Conservation (phyloP, 1,139 yeast species). For the Lodderomyces orthopsilosis region DNA sequence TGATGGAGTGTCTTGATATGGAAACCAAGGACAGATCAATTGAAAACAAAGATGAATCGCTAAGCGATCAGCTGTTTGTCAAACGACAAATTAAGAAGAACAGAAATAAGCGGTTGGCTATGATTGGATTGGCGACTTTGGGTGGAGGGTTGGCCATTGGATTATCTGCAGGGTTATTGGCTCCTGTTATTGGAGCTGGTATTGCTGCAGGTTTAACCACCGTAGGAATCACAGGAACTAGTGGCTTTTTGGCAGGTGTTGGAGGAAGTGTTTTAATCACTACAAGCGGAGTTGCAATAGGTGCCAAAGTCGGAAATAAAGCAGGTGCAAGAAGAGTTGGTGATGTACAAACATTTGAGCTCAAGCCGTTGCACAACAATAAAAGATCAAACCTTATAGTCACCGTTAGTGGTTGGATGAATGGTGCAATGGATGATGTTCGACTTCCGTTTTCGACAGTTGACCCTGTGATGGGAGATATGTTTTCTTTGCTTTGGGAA, state of each 20-base stretch:
- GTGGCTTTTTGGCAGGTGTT: constrained; percentile 90
- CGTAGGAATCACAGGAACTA: constrained; percentile 87
- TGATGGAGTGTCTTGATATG: constrained; percentile 85
- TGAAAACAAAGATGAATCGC: constrained; percentile 61
- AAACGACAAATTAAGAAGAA: constrained; percentile 67
- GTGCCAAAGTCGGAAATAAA: constrained; percentile 81
- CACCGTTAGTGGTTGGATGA: constrained; percentile 99
- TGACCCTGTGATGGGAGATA: constrained; percentile 97
- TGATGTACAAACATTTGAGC: constrained; percentile 89
- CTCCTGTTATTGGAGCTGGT: constrained; percentile 99
- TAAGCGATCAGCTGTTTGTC: constrained; percentile 72
- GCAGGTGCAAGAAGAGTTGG: constrained; percentile 90
- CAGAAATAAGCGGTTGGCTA: constrained; percentile 67
- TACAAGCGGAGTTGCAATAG: constrained; percentile 85
- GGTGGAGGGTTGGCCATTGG: constrained; percentile 97
- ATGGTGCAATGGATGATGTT: constrained; percentile 92
- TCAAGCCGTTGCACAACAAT: constrained; percentile 88
- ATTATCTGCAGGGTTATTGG: constrained; percentile 88
- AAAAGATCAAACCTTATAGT: constrained; percentile 82
- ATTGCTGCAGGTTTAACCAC: constrained; percentile 96
- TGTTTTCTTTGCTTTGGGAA: constrained; percentile 91
- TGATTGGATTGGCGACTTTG: constrained; percentile 93
- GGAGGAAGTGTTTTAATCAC: constrained; percentile 97
- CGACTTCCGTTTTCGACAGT: constrained; percentile 93
- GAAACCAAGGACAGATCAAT: constrained; percentile 59